Evolutionary conservation across 2,329 filamentous ascomycete genomes (phyloP).

Genomic region (Graphium sp.): DNA sequence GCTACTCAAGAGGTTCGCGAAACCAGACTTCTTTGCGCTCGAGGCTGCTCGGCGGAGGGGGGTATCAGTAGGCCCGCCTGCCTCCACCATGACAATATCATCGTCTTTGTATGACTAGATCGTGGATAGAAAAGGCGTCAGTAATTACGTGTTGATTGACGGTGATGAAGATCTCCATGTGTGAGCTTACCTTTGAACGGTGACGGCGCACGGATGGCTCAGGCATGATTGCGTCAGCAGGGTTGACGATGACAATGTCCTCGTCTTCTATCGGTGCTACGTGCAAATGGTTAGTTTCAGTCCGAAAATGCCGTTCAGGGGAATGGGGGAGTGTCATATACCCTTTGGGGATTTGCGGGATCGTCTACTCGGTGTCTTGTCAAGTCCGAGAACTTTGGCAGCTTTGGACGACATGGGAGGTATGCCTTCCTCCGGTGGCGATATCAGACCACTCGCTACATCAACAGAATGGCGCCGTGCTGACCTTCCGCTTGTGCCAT

Average conservation of each 20-base stretch:
- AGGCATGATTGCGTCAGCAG: constrained; percentile 19
- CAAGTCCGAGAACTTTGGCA: constrained; percentile 58
- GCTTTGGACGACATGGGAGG: constrained; percentile 57
- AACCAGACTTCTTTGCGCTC: constrained; percentile 32
- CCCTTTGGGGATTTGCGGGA: constrained; percentile 1
- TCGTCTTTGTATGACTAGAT: constrained; percentile 16
- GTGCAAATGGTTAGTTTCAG: constrained; percentile 5
- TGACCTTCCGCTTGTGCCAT: constrained; percentile 34
- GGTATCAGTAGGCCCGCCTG: constrained; percentile 13
- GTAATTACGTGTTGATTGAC: too few species aligned
- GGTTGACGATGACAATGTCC: constrained; percentile 25
- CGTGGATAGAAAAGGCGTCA: too few species aligned
- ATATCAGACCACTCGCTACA: constrained; percentile 40
- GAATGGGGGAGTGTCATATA: constrained; percentile 1
- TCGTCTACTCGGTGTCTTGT: constrained; percentile 18
- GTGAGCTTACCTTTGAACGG: constrained; percentile 11
- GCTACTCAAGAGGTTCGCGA: constrained; percentile 46
- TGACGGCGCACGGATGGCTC: constrained; percentile 16
- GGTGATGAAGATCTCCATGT: background rate
- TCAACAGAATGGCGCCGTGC: constrained; percentile 57
- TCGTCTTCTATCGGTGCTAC: constrained; percentile 26
- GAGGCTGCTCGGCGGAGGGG: constrained; percentile 16
- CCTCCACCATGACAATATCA: constrained; percentile 20
- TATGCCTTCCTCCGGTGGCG: constrained; percentile 55
- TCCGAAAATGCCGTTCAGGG: constrained; percentile 1